A percentile compares a stretch with the other conserved stretches of the same genome.
Conservation (phyloP, 805 yeast species). For the Suhomyces emberorum region DNA sequence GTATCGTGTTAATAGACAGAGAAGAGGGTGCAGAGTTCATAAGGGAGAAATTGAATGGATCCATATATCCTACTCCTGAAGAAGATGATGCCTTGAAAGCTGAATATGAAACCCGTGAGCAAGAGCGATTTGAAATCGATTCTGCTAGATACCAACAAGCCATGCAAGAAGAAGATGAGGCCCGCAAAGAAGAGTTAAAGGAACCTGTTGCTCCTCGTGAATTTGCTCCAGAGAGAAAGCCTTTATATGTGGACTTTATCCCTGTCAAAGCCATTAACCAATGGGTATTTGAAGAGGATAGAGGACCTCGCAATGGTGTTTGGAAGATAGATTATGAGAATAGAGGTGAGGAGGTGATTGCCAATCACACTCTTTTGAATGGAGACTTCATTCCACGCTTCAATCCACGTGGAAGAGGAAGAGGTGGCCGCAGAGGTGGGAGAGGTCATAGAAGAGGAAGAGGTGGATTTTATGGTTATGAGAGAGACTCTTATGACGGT, state of each 20-base stretch:
- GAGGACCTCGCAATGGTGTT: conserved; percentile 42
- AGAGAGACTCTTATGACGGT: conserved; percentile 4
- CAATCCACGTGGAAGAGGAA: conserved; percentile 10
- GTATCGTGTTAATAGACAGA: conserved; percentile 38
- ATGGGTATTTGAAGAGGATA: conserved; percentile 47
- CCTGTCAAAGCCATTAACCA: conserved; percentile 44
- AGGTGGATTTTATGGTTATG: conserved; percentile 7
- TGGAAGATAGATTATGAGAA: conserved; percentile 42
- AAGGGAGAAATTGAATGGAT: conserved; percentile 33
- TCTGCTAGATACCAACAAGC: conserved; percentile 11
- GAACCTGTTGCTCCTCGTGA: conserved; percentile 13
- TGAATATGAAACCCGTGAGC: conserved; percentile 16
- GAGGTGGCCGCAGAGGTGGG: conserved; percentile 7
- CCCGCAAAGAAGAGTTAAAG: conserved; percentile 3
- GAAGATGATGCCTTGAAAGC: conserved; percentile 18
- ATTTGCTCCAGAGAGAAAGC: conserved; percentile 16
- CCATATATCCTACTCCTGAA: conserved; percentile 28
- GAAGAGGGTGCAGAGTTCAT: conserved; percentile 39
- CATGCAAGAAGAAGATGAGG: conserved; percentile 13
- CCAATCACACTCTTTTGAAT: conserved; percentile 30
- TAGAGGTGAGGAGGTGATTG: conserved; percentile 30
- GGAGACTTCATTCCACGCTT: conserved; percentile 15
- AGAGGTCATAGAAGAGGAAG: conserved; percentile 7
- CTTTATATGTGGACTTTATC: conserved; percentile 40
- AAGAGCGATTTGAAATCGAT: conserved; percentile 16